A percentile compares a stretch with the other conserved stretches of the same genome.
Conservation (phyloP, 1,284 basidiomycete species). For the Moesziomyces globuligerus region DNA sequence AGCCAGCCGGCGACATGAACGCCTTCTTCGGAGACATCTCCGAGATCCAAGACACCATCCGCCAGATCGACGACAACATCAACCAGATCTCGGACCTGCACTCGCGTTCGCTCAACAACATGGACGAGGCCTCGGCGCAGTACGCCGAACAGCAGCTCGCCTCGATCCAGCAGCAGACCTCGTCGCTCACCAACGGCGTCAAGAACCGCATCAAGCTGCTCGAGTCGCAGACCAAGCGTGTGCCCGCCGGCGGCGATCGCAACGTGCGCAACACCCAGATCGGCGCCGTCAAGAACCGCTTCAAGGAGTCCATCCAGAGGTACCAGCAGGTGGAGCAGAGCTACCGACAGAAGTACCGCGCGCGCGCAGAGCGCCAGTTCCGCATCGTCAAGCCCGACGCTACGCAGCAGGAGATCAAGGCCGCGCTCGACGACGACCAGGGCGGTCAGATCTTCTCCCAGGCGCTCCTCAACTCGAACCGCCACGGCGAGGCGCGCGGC, state of each 20-base stretch:
- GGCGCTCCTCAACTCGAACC: constrained; percentile 80
- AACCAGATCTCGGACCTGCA: constrained; percentile 65
- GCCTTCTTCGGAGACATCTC: constrained; percentile 64
- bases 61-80: constrained; percentile 64
- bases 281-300: constrained; percentile 72
- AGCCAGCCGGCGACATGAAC: constrained; percentile 48
- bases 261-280: constrained; percentile 68
- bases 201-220: constrained; percentile 65
- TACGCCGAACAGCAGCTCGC: constrained; percentile 63
- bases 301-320: constrained; percentile 70
- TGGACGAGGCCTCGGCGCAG: constrained; percentile 65
- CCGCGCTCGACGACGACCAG: constrained; percentile 78
- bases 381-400: constrained; percentile 93
- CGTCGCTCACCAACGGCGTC: constrained; percentile 60
- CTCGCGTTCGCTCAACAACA: constrained; percentile 65
- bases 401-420: constrained; percentile 81
- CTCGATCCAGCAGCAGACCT: constrained; percentile 58
- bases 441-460: constrained; percentile 84
- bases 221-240: constrained; percentile 54
- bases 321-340: constrained; percentile 90
- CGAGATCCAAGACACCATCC: constrained; percentile 63
- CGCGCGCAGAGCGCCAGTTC: constrained; percentile 93
- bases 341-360: constrained; percentile 90
- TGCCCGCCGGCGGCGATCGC: constrained; percentile 62
- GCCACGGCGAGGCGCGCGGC: constrained; percentile 83